Base-by-base conservation (phyloP, 306 rosid genomes). In the Cajanus cajan region DNA sequence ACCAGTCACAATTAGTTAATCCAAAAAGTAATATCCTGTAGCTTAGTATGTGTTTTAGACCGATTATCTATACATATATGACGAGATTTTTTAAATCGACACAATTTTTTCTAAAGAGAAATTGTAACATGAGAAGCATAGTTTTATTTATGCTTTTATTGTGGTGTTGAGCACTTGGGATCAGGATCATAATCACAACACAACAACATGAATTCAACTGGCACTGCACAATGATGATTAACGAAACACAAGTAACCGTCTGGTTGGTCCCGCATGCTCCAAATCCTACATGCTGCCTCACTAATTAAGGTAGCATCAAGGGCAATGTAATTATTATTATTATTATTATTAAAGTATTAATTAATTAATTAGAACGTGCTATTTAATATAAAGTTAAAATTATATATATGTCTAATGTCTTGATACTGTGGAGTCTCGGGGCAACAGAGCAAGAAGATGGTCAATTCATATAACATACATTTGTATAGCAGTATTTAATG, bases 221-320 rank as follows among this genome's bases (percentile, higher is more conserved):
- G 59, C 79, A 3, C 15, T 44, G 71, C 45, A 28, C 45, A 33
- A 31, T 61, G 22, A 44, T 58, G 45, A 36, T 84, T 79, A 33
- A 68, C 63, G 43, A 25, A 61, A 14, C 59, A 59, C n/a, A 4
- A 6, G 64, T 28, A 28, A 3, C 31, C 31, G 2, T 28, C 31
- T 28, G 31, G 31, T 28, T 28, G 31, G 31, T 28, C 31, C 31
- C 31, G 31, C 31, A 28, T 1, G 31, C 31, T 1, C 3, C 31
- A 1, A 28, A 28, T 28, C 3, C 31, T 28, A 28, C 31, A 28
- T 28, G 31, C 31, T 28, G 31, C 31, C 31, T 28, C 31, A 28
- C 31, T 28, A n/a, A n/a, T n/a, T n/a, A 28, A 28, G 31, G 31
- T 28, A 28, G 2, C 3, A 28, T 1, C 31, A 28, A 28, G 31